phyloP scores from a whole-genome alignment of 768 basidiomycete genomes.

The Chalciporus chontae region DNA sequence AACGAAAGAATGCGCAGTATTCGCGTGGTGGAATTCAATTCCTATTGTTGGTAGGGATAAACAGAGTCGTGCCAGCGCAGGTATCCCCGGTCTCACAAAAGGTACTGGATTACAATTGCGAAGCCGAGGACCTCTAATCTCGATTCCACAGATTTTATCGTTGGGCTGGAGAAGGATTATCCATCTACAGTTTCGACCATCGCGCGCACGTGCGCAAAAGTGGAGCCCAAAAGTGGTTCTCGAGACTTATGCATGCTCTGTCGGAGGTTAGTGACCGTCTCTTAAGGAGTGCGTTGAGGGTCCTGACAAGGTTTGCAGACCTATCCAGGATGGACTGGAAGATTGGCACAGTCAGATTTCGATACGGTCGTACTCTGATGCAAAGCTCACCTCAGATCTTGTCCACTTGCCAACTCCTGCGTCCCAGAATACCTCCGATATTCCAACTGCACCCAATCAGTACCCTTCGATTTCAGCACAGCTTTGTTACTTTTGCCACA shows the following conservation, averaged over 20 bases:
- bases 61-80: constrained; percentile 46
- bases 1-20: constrained; percentile 75
- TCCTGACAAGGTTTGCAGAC: constrained; percentile 37
- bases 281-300: not conserved
- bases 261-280: constrained; percentile 45
- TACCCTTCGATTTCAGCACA: constrained; percentile 33
- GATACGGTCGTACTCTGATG: constrained; percentile 47
- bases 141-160: constrained; percentile 60
- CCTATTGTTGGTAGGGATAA: constrained; percentile 48
- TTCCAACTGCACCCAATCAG: not conserved
- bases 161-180: constrained; percentile 76
- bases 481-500: constrained; percentile 66
- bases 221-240: constrained; percentile 60
- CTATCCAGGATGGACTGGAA: constrained; percentile 59
- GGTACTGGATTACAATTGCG: constrained; percentile 37
- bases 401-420: constrained; percentile 4
- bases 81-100: constrained; percentile 66
- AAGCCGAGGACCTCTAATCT: not conserved
- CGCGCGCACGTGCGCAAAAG: constrained; percentile 73
- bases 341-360: constrained; percentile 76
- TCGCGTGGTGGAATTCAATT: constrained; percentile 70
- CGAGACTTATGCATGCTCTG: constrained; percentile 57
- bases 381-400: constrained; percentile 15
- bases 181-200: constrained; percentile 87
- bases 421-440: not conserved